Conservation (phyloP, 306 rosid species). For the Ziziphus jujuba region DNA sequence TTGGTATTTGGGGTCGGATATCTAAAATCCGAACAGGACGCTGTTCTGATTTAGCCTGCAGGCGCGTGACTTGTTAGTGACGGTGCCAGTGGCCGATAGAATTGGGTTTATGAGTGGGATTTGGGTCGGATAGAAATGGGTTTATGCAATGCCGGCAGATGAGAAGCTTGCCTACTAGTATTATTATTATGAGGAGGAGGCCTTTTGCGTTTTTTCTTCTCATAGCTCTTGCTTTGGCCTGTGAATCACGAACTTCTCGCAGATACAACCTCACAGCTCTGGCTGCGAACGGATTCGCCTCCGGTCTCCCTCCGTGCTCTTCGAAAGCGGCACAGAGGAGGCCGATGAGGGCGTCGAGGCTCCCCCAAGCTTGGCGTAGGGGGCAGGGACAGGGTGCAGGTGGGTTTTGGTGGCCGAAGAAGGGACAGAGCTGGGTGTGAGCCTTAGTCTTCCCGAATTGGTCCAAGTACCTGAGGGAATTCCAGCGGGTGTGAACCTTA, state of each 20-base stretch:
- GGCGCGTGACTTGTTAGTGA: too few species aligned
- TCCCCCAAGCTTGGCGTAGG: constrained; percentile 86
- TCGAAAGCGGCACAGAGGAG: constrained; percentile 79
- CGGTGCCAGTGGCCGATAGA: too few species aligned
- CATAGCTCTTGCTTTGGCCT: constrained; percentile 77
- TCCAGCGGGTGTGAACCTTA: constrained; percentile 80
- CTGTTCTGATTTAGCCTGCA: too few species aligned
- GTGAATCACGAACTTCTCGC: constrained; percentile 80
- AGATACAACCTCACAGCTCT: constrained; percentile 74
- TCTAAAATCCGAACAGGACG: too few species aligned
- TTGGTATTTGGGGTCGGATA: too few species aligned
- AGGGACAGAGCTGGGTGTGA: constrained; percentile 70
- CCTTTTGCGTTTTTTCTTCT: constrained; percentile 73
- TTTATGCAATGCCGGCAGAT: too few species aligned
- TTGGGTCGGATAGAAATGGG: too few species aligned
- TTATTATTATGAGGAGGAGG: too few species aligned
- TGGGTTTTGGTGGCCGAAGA: constrained; percentile 81
- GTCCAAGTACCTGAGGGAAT: constrained; percentile 68
- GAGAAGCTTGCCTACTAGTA: too few species aligned
- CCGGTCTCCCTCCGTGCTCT: constrained; percentile 77
- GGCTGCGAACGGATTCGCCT: constrained; percentile 79
- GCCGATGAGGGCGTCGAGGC: constrained; percentile 79
- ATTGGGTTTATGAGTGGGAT: too few species aligned
- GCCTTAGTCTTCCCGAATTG: constrained; percentile 84
- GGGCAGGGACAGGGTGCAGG: constrained; percentile 88